phyloP scores from a whole-genome alignment of 2,329 filamentous ascomycete species.

The Calonectria pseudoturangicola region DNA sequence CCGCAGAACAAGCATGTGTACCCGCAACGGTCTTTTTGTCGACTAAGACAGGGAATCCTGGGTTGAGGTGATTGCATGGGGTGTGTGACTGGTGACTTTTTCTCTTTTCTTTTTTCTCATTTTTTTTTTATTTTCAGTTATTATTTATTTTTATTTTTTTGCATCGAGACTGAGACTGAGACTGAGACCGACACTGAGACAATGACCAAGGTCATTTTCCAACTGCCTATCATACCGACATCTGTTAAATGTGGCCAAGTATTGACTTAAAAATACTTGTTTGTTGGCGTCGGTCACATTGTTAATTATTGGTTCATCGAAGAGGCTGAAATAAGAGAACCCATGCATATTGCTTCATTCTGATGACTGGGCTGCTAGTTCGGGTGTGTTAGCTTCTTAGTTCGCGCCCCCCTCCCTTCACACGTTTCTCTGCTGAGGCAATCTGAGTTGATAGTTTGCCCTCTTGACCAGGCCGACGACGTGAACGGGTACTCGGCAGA shows the following conservation, averaged over 20 bases:
- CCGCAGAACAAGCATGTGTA: slow-evolving; percentile 39
- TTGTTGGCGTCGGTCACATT: slow-evolving; percentile 20
- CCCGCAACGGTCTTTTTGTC: slow-evolving; percentile 34
- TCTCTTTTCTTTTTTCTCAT: background rate
- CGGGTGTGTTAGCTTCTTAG: slow-evolving; percentile 10
- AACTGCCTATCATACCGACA: slow-evolving; percentile 8
- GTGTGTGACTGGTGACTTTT: slow-evolving; percentile 11
- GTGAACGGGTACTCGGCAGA: slow-evolving; percentile 14
- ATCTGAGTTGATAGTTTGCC: slow-evolving; percentile 9
- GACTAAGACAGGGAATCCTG: slow-evolving; percentile 37
- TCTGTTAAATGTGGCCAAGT: slow-evolving; percentile 2
- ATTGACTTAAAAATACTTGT: background rate
- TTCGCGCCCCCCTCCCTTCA: background rate
- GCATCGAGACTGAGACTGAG: slow-evolving; percentile 21
- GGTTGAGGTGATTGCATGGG: slow-evolving; percentile 35
- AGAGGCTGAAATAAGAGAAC: slow-evolving; percentile 26
- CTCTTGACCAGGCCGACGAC: slow-evolving; percentile 5
- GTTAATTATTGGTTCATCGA: background rate
- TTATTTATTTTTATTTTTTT: background rate
- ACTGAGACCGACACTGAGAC: slow-evolving; percentile 22
- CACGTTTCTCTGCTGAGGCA: slow-evolving; percentile 29
- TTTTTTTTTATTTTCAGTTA: background rate
- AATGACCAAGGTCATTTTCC: slow-evolving; percentile 11
- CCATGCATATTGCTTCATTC: slow-evolving; percentile 26
- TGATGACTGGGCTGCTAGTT: slow-evolving; percentile 23